Percentiles rank a stretch among this genome's conserved stretches.
These are phyloP conservation scores for Talaromyces atroroseus DNA, from an alignment of 2,329 filamentous ascomycete genomes.

Conservation along the genomic window DNA sequence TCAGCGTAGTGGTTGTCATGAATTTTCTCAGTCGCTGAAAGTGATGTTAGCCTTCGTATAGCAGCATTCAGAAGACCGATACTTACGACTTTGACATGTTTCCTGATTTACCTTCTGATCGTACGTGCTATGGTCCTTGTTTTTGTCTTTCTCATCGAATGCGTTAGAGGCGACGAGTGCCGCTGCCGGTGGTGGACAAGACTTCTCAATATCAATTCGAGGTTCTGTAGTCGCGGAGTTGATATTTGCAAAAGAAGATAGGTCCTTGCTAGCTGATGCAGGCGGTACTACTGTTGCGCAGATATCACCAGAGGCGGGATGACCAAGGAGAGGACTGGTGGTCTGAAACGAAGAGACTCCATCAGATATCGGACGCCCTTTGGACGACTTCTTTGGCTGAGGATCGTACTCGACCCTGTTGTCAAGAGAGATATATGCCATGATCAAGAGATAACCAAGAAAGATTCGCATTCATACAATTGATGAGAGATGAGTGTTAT, in stretches of 20 bases:
- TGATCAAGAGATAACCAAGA: not conserved
- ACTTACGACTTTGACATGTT: not conserved
- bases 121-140: not conserved
- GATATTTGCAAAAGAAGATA: not conserved
- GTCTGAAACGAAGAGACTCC: not conserved
- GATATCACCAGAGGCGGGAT: not conserved
- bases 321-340: not conserved
- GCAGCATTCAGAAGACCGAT: not conserved
- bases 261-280: not conserved
- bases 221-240: not conserved
- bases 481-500: not conserved
- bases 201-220: not conserved
- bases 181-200: not conserved
- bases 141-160: not conserved
- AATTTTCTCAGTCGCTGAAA: not conserved
- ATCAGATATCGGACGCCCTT: not conserved
- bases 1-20: not conserved
- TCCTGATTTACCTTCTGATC: not conserved
- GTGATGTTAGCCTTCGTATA: not conserved
- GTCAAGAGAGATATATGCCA: not conserved
- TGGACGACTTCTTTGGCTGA: not conserved
- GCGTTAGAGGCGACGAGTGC: not conserved
- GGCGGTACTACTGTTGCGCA: not conserved
- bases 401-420: not conserved
- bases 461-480: not conserved